Percentiles rank a stretch among this genome's conserved stretches.
Evolutionary conservation across 1,284 basidiomycete genomes (phyloP).

Genomic region (Rhodotorula glutinis): DNA sequence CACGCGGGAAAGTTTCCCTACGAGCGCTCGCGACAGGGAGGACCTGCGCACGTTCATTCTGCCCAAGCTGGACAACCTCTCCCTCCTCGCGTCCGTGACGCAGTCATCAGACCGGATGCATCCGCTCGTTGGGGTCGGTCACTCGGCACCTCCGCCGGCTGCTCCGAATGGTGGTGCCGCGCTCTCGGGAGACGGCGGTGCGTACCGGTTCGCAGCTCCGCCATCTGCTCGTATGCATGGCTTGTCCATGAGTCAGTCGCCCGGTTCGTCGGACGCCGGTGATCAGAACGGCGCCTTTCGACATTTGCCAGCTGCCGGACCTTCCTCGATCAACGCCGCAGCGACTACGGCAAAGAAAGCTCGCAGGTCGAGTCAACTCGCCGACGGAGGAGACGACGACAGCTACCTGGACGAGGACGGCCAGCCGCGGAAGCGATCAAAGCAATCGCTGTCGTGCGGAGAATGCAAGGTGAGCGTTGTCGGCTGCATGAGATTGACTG

Average conservation of each 20-base stretch:
- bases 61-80: constrained; percentile 13
- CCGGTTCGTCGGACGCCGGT: constrained; percentile 2
- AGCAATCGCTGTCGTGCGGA: constrained; percentile 21
- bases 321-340: not conserved
- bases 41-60: not conserved
- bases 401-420: not conserved
- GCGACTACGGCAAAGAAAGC: constrained; percentile 10
- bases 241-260: constrained; percentile 6
- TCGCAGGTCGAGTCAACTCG: not conserved
- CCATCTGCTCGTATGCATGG: not conserved
- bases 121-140: constrained; percentile 11
- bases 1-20: too few relatives aligned
- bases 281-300: not conserved
- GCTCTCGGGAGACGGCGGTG: too few relatives aligned
- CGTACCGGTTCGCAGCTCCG: not conserved
- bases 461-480: constrained; percentile 29
- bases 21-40: not conserved
- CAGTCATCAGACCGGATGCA: not conserved
- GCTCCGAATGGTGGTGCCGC: not conserved
- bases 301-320: too few relatives aligned
- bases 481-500: not conserved
- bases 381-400: not conserved
- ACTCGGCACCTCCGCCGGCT: not conserved
- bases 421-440: not conserved
- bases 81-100: constrained; percentile 1